Evolutionary conservation across 2,329 filamentous ascomycete species (phyloP).

Genomic region (Drechslerella dactyloides): DNA sequence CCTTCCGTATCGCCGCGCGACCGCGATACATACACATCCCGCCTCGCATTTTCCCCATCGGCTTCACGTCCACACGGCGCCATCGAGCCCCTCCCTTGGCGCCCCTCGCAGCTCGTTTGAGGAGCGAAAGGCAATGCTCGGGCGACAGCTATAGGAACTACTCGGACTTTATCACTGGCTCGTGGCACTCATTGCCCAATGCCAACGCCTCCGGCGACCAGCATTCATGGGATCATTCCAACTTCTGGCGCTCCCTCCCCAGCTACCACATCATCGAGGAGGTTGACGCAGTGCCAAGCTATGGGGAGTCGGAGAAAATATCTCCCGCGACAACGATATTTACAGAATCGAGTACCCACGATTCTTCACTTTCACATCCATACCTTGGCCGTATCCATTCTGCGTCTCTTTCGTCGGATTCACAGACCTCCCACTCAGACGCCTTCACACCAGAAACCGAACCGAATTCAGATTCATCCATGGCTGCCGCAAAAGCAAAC

Average conservation of each 20-base stretch:
- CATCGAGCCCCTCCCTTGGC: conserved; percentile 2
- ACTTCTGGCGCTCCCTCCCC: conserved; percentile 24
- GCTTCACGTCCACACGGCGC: background rate
- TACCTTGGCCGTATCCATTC: background rate
- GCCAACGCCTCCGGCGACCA: background rate
- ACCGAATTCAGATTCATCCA: background rate
- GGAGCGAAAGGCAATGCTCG: conserved; percentile 7
- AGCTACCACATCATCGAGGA: conserved; percentile 3
- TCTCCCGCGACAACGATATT: background rate
- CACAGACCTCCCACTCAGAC: background rate
- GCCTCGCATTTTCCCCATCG: conserved; percentile 15
- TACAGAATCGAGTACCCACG: conserved; percentile 2
- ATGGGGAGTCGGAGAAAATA: background rate
- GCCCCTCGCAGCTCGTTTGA: background rate
- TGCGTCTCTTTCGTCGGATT: background rate
- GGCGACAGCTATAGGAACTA: conserved; percentile 6
- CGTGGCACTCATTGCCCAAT: background rate
- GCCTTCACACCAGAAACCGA: background rate
- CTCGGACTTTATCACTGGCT: conserved; percentile 10
- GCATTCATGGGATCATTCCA: conserved; percentile 1
- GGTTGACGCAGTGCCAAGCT: background rate
- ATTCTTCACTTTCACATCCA: background rate
- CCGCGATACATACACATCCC: conserved; percentile 28
- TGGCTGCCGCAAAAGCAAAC: background rate
- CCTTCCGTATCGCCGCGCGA: conserved; percentile 1